phyloP scores from a whole-genome alignment of 331 rosid species.

The Erythrophleum ivorense region DNA sequence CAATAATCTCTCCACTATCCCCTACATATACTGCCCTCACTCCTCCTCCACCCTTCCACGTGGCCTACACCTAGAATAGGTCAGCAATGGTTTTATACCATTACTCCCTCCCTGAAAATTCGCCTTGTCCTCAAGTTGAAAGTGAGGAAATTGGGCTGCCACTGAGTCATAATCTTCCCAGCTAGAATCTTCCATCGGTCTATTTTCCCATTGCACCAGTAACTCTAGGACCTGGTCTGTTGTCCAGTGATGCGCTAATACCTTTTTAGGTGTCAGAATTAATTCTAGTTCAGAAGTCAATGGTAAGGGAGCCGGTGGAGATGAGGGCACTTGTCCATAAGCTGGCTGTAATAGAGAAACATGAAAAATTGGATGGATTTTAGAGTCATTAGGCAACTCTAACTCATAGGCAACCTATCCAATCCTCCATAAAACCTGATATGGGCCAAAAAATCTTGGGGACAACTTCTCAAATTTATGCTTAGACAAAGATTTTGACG shows the following conservation, averaged over 20 bases:
- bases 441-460: neutral
- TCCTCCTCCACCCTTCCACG: too few relatives aligned
- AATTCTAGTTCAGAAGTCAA: neutral
- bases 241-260: neutral
- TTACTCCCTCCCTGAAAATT: neutral
- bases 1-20: too few relatives aligned
- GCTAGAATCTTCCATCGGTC: neutral
- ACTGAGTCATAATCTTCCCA: neutral
- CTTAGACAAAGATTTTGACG: neutral
- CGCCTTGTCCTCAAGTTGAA: neutral
- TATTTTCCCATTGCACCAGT: neutral
- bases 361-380: neutral
- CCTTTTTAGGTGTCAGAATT: rapidly evolving
- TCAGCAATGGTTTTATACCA: neutral
- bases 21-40: too few relatives aligned
- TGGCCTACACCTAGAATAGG: too few relatives aligned
- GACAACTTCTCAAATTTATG: neutral
- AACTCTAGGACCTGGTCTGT: neutral
- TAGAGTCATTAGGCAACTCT: neutral
- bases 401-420: neutral
- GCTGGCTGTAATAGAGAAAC: neutral
- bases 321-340: neutral
- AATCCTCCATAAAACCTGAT: neutral
- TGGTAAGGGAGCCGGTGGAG: neutral
- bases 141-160: neutral